phyloP scores from a whole-genome alignment of 345 rosid species.

The Reutealis trisperma region DNA sequence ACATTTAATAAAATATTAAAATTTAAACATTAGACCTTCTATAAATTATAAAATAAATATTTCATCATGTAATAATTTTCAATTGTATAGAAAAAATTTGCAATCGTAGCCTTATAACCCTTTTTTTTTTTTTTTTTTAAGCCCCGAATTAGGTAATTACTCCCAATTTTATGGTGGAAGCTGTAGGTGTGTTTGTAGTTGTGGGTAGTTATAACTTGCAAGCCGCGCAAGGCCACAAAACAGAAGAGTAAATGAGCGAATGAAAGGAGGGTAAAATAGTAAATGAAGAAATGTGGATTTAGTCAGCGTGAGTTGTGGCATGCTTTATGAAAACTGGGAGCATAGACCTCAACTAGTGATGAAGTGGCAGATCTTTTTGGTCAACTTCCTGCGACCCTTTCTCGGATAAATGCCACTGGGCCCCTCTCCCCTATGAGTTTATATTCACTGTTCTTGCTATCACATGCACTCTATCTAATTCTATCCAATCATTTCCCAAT shows the following conservation, averaged over 20 bases:
- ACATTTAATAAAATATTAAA: no score
- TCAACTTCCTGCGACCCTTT: slow-evolving; percentile 24
- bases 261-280: slow-evolving; percentile 12
- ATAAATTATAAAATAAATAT: no score
- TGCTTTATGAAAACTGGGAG: slow-evolving; percentile 29
- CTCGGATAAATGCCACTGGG: slow-evolving; percentile 6
- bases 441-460: not conserved
- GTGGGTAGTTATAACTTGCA: no score
- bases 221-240: no score
- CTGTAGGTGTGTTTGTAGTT: no score
- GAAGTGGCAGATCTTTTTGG: slow-evolving; percentile 27
- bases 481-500: not conserved
- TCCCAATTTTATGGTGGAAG: no score
- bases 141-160: no score
- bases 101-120: no score
- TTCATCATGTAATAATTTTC: no score
- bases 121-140: no score
- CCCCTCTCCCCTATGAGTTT: not conserved
- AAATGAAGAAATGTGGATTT: not conserved
- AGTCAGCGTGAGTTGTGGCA: slow-evolving; percentile 40
- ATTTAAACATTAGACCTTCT: no score
- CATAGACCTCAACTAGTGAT: slow-evolving; percentile 16
- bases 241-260: not conserved
- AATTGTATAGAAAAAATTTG: no score
- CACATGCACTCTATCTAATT: not conserved